phyloP scores from a whole-genome alignment of 805 yeast genomes.

The Candida insectalens region DNA sequence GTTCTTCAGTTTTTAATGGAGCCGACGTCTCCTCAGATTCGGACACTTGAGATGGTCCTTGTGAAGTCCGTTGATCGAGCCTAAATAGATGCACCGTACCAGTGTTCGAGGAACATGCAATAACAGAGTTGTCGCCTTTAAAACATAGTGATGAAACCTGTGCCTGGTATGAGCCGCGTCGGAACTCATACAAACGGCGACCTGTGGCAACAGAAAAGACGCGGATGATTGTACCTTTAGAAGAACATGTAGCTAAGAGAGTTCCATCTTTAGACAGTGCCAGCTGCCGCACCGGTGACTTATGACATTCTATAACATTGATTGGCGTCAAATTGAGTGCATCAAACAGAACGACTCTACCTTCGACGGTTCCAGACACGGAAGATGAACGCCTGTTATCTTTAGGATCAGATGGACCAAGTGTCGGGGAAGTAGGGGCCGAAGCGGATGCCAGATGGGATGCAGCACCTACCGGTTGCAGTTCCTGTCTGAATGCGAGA shows the following conservation, averaged over 20 bases:
- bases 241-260: conserved; percentile 80
- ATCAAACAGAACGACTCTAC: conserved; percentile 69
- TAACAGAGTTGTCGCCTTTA: conserved; percentile 54
- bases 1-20: background rate
- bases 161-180: conserved; percentile 84
- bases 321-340: conserved; percentile 64
- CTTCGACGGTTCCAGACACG: background rate
- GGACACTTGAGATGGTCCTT: background rate
- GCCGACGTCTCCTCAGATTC: background rate
- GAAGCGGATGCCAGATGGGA: background rate
- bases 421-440: background rate
- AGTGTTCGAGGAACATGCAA: conserved; percentile 81
- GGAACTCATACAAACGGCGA: conserved; percentile 54
- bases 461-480: conserved; percentile 3
- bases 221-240: conserved; percentile 82
- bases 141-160: conserved; percentile 69
- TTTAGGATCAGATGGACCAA: background rate
- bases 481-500: conserved; percentile 46
- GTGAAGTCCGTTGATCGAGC: conserved; percentile 2
- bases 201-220: conserved; percentile 67
- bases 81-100: conserved; percentile 86
- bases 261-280: conserved; percentile 68
- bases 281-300: conserved; percentile 59
- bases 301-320: conserved; percentile 81
- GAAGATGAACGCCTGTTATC: background rate